A percentile compares a stretch with the other conserved stretches of the same genome.
Evolutionary conservation across 2,329 filamentous ascomycete genomes (phyloP).

Genomic region (Paraconiothyrium brasiliense): DNA sequence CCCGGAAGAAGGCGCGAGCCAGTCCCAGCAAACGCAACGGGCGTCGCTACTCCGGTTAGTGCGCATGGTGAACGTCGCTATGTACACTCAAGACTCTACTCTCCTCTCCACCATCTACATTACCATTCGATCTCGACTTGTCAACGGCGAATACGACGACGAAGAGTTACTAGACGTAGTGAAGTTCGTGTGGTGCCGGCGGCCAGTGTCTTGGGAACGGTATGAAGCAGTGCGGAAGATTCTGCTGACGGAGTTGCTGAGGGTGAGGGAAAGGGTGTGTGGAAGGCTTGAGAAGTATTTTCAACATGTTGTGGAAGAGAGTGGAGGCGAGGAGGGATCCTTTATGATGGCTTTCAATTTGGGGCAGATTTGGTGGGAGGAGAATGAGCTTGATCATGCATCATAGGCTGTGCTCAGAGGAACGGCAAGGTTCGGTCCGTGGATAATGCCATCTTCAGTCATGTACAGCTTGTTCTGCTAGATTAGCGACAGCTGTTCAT

Average conservation of each 20-base stretch:
- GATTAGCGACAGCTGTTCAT: too few relatives aligned
- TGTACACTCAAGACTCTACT: neutral
- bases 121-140: neutral
- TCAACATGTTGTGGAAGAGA: neutral
- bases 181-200: neutral
- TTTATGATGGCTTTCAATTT: neutral
- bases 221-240: neutral
- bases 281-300: neutral
- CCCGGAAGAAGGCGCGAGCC: neutral
- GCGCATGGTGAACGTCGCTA: neutral
- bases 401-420: too few relatives aligned
- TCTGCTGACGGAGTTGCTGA: neutral
- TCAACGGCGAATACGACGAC: neutral
- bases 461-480: too few relatives aligned
- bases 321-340: neutral
- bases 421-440: too few relatives aligned
- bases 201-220: neutral
- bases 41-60: neutral
- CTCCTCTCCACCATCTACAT: neutral
- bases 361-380: slow-evolving; percentile 5
- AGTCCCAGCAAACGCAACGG: neutral
- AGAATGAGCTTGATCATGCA: neutral
- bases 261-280: neutral
- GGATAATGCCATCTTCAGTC: too few relatives aligned
- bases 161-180: neutral